Evolutionary conservation across 371 early-diverging fungal species (phyloP), one percentile per base, ranked within the genome.

Genomic region (Mortierella sp.): DNA sequence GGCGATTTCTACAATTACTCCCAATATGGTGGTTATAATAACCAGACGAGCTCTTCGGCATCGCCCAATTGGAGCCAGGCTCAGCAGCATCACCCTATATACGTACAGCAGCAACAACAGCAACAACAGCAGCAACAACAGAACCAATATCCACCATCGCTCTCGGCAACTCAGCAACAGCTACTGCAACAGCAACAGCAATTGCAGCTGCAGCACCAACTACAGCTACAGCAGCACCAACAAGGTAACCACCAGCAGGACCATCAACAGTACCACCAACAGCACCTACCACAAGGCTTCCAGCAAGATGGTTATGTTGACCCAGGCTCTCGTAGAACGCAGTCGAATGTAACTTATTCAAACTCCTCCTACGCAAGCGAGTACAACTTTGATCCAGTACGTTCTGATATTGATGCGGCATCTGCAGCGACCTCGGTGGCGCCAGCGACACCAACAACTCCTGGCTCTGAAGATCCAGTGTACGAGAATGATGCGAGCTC

Each of bases 201-300:
- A 29, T 26, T 28, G 1, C 59, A 60, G 1, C 43, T 23, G 3
- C 40, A 59, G n/a, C 45, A 58, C 13, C 62, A 60, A 2, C 37
- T 35, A 37, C 74, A 62, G 8, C 75, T 65, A 13, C 70, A 75
- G 28, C 64, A 68, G 1, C 59, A 67, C n/a, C 74, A 74, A 26
- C 74, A 67, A 35, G 56, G 59, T 4, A 34, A 61, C 37, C 55
- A 59, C 1, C 51, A 62, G 29, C 59, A 64, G 31, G 28, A 49
- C 0, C 75, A 59, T 13, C 73, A 72, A 6, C 74, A 73, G 17
- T 64, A 70, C 1, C 61, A 61, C 2, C 67, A 72, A n/a, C 62
- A 66, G 17, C 65, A 65, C 22, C 15, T 61, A 23, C 42, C 67
- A 10, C 62, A 64, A 13, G 68, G 54, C 23, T 43, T 64, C 10